Base-by-base conservation (phyloP, 1,284 basidiomycete species). In the Cryptococcus jaspeensis region DNA sequence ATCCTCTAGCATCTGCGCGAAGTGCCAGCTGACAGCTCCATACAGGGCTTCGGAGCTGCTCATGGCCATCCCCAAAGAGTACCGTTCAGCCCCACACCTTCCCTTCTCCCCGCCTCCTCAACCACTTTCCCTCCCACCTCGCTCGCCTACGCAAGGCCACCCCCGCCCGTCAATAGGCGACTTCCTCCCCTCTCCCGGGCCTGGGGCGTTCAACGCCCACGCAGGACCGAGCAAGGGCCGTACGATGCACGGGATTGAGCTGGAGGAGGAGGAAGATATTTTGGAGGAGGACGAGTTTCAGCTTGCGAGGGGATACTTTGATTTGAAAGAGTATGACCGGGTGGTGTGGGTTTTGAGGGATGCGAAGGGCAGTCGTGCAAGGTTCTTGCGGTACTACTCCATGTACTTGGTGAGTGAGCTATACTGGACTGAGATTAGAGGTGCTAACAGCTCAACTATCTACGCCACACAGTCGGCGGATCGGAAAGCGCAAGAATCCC, bases 321-420 rank as follows among this genome's bases (percentile, higher is more conserved):
- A 92, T 60, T 80, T 85, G 20, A 87, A 88, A 62, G 92, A 98
- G 69, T 88, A 88, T 64, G 81, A 86, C 53, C 83, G 92, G 59
- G 90, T 87, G 40, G 83, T 84, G 7, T 83, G 86, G 65, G 77
- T 84, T 52, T 76, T 96, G 46, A 79, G 80, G 44, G 78, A 80
- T 12, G 88, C 87, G 63, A 82, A 74, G 63, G 87, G 88, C 58
- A 78, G 84, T 25, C 89, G 88, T 67, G 87, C 87, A 1, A 80
- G 81, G 18, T 98, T 97, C 75, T 71, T 98, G 63, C 81, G 82
- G 49, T 78, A 87, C 38, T 98, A 98, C 72, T 84, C 89, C 56
- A 84, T 85, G 59, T 98, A 88, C 73, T 80, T 98, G 73, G 93
- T 94, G 73, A 81, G 88, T 80, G 25, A 15, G 39, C 25, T 37